These are phyloP conservation scores for Hanseniaspora uvarum DNA, from an alignment of 1,139 yeast species.

Conservation along the genomic window DNA sequence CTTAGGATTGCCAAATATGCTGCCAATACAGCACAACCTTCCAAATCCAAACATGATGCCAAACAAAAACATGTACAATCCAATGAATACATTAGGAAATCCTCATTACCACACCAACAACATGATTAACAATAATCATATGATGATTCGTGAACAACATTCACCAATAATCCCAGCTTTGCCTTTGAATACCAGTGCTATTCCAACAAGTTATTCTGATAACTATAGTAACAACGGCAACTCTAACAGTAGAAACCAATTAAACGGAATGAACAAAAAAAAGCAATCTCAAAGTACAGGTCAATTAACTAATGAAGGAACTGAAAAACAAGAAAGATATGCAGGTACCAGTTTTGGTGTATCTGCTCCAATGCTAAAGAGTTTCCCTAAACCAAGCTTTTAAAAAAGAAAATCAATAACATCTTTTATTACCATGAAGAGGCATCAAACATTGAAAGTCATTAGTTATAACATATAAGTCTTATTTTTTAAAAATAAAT, in stretches of 20 bases:
- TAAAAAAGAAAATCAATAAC: not conserved
- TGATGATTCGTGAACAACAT: not conserved
- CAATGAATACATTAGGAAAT: not conserved
- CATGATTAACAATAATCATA: not conserved
- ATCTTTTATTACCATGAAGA: not conserved
- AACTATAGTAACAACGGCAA: too few species aligned
- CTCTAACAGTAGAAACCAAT: not conserved
- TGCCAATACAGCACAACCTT: not conserved
- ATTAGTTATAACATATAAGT: not conserved
- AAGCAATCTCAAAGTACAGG: not conserved
- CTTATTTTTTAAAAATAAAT: too few species aligned
- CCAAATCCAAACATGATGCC: not conserved
- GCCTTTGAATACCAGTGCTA: not conserved
- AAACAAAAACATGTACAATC: not conserved
- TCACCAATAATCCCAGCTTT: slow-evolving; percentile 3
- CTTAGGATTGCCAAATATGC: not conserved
- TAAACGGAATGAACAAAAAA: not conserved
- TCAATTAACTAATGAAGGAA: not conserved
- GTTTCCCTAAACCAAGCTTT: slow-evolving; percentile 15
- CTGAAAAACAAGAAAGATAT: slow-evolving; percentile 1
- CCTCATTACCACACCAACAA: not conserved
- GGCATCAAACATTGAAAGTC: not conserved
- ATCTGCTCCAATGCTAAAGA: slow-evolving; percentile 11
- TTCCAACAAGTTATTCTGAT: not conserved
- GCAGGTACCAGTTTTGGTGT: slow-evolving; percentile 17